Conservation (phyloP, 345 rosid species). For the Citropsis articulata region DNA sequence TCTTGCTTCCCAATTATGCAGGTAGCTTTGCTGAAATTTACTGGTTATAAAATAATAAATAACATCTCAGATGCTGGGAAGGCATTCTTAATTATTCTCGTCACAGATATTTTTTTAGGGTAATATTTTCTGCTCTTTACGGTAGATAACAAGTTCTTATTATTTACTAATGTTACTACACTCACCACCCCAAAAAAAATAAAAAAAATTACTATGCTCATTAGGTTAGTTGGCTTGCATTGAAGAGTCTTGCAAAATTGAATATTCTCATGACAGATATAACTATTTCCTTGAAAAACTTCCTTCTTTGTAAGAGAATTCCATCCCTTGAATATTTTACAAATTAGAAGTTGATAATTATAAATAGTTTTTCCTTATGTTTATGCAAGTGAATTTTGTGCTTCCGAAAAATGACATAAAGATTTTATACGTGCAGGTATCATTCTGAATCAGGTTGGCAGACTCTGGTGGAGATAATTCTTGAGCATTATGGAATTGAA, state of each 20-base stretch:
- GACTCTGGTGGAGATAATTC: slow-evolving; percentile 63
- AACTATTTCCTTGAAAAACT: background rate
- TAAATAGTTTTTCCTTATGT: background rate
- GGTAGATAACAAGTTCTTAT: background rate
- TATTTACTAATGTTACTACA: background rate
- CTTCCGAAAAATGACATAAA: background rate
- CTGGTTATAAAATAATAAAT: slow-evolving; percentile 79
- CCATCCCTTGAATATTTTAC: background rate
- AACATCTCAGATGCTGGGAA: slow-evolving; percentile 86
- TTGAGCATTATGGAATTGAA: slow-evolving; percentile 85
- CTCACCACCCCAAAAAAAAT: background rate
- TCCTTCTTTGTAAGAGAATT: background rate
- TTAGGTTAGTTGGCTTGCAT: slow-evolving; percentile 1
- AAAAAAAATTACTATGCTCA: background rate
- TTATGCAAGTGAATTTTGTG: background rate
- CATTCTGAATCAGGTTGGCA: slow-evolving; percentile 97
- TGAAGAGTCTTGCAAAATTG: background rate
- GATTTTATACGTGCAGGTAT: slow-evolving; percentile 45
- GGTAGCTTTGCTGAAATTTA: slow-evolving; percentile 93
- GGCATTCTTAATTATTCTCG: slow-evolving; percentile 80
- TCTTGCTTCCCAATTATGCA: slow-evolving; percentile 33
- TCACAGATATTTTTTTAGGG: slow-evolving; percentile 86
- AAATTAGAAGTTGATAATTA: background rate
- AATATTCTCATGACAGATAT: background rate
- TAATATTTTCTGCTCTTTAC: slow-evolving; percentile 30